Conservation (phyloP, 768 basidiomycete species). For the Sporobolomyces roseus region DNA sequence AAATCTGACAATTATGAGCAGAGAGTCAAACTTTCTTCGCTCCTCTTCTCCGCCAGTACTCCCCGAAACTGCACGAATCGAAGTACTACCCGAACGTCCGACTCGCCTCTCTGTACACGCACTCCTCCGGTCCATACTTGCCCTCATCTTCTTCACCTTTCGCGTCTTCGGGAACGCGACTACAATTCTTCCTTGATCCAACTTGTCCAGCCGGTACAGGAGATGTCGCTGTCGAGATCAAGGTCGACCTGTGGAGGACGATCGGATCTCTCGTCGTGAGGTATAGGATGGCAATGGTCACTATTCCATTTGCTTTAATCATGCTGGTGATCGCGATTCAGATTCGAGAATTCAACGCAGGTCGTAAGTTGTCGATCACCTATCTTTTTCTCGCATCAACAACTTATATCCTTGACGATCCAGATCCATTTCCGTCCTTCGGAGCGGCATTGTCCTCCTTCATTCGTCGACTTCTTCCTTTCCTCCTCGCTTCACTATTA, state of each 20-base stretch:
- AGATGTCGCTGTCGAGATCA: slow-evolving; percentile 52
- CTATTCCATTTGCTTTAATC: slow-evolving; percentile 72
- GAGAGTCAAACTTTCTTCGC: slow-evolving; percentile 54
- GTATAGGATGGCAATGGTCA: slow-evolving; percentile 67
- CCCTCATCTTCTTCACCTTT: slow-evolving; percentile 42
- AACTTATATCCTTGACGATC: not conserved
- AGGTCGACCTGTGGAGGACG: slow-evolving; percentile 67
- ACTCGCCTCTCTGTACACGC: slow-evolving; percentile 60
- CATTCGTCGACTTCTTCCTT: slow-evolving; percentile 25
- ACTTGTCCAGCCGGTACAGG: slow-evolving; percentile 34
- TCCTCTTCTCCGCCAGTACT: slow-evolving; percentile 65
- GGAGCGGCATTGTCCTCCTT: slow-evolving; percentile 18
- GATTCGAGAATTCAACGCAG: slow-evolving; percentile 32
- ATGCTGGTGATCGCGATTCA: slow-evolving; percentile 53
- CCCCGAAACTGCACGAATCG: slow-evolving; percentile 62
- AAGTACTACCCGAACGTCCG: slow-evolving; percentile 58
- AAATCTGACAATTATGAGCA: not conserved
- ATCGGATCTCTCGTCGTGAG: slow-evolving; percentile 67
- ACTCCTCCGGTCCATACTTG: slow-evolving; percentile 65
- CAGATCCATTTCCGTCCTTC: slow-evolving; percentile 38
- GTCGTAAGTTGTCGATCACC: slow-evolving; percentile 27
- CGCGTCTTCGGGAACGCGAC: slow-evolving; percentile 27
- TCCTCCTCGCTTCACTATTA: slow-evolving; percentile 56
- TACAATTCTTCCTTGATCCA: slow-evolving; percentile 46
- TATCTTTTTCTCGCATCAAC: not conserved